Evolutionary conservation across 371 early-diverging fungal genomes (phyloP).

Genomic region (Haplosporangium sp.): DNA sequence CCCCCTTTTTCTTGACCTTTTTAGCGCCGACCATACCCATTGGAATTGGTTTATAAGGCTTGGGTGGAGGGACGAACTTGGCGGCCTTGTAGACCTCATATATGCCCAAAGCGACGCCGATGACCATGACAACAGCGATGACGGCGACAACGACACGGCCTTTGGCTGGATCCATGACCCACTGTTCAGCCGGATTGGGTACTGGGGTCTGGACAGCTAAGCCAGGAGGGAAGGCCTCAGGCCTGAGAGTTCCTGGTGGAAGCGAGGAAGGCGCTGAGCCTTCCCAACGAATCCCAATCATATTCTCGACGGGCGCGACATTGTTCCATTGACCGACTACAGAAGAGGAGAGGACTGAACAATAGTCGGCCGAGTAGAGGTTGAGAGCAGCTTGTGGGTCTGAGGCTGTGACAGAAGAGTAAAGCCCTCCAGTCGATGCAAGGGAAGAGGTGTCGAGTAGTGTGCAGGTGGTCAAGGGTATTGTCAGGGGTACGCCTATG

Average conservation of each 20-base stretch:
- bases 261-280: conserved; percentile 14
- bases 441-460: too few species aligned
- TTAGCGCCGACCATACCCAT: conserved; percentile 25
- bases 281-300: conserved; percentile 35
- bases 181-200: neutral
- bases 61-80: conserved; percentile 33
- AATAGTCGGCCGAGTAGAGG: conserved; percentile 2
- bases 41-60: conserved; percentile 27
- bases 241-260: conserved; percentile 13
- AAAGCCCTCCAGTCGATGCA: too few species aligned
- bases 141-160: conserved; percentile 21
- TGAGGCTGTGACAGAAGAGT: conserved; percentile 5
- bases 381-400: conserved; percentile 34
- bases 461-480: too few species aligned
- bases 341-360: conserved; percentile 7
- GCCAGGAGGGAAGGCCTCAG: neutral
- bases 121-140: conserved; percentile 15
- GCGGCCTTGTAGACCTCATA: conserved; percentile 39
- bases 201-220: conserved; percentile 17
- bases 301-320: neutral
- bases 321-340: conserved; percentile 29
- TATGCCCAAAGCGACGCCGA: conserved; percentile 41
- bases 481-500: too few species aligned
- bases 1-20: conserved; percentile 53
- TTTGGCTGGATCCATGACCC: conserved; percentile 20